Evolutionary conservation across 441 rosid species (phyloP).

Genomic region (Bruguiera hainesii): DNA sequence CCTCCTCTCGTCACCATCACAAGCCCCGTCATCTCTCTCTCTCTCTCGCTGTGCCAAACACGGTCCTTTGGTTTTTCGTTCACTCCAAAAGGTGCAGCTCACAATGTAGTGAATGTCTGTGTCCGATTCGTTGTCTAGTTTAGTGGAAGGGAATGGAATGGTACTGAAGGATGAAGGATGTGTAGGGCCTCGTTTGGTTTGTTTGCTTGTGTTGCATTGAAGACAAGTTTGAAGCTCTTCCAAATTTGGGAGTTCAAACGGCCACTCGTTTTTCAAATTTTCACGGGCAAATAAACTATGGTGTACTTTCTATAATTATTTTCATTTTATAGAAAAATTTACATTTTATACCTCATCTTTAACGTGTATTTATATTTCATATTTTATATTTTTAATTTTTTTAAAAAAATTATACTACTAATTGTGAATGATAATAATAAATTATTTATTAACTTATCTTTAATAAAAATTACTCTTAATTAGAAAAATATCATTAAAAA

Average conservation of each 20-base stretch:
- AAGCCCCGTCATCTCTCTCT: conserved; percentile 49
- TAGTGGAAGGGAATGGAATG: not conserved
- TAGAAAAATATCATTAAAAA: too few species aligned
- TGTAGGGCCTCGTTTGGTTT: not conserved
- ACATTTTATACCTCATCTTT: too few species aligned
- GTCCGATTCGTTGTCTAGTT: not conserved
- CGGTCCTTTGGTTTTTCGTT: not conserved
- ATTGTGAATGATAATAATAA: too few species aligned
- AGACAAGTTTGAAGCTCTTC: conserved; percentile 15
- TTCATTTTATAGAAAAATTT: too few species aligned
- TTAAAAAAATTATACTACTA: too few species aligned
- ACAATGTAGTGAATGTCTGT: too few species aligned
- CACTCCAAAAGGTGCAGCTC: too few species aligned
- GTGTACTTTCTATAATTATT: too few species aligned
- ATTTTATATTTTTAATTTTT: too few species aligned
- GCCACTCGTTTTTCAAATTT: conserved; percentile 59
- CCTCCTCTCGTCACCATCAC: conserved; percentile 77
- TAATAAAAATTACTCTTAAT: too few species aligned
- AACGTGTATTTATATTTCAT: too few species aligned
- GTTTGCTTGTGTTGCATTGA: conserved; percentile 18
- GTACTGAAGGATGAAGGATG: not conserved
- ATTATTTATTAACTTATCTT: too few species aligned
- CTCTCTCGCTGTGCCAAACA: not conserved
- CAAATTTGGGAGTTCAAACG: conserved; percentile 45
- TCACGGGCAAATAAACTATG: not conserved